Evolutionary conservation across 2,329 filamentous ascomycete genomes (phyloP), one percentile per base, ranked within the genome.

Genomic region (Nothophoma quercina): DNA sequence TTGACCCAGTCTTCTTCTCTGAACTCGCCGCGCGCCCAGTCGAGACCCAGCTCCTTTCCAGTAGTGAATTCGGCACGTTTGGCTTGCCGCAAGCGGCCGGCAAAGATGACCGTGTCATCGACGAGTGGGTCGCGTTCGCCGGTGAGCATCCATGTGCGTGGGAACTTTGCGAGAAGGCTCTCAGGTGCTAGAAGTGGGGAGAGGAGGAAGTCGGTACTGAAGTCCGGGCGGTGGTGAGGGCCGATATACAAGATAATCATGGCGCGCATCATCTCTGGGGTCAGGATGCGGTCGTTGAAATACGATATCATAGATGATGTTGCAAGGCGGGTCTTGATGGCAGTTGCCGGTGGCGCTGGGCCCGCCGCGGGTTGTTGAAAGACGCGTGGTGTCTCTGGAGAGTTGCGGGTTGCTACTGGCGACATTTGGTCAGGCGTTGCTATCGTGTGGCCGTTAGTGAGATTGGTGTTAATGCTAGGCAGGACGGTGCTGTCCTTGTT

Each of bases 241-340:
- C 95, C 95, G 48, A 99, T 90, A 72, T 99, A 99, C 4, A 99
- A 81, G 60, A 99, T 96, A 60, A 99, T 96, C 93, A 99, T 98
- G 58, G 93, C 91, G 25, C 95, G 89, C 89, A 98, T 97, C 91
- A 98, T 96, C 75, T 99, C 95, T 0, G 95, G 93, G 0, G 91
- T 93, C 12, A 99, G 82, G 22, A 99, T 90, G 22, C 95, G 88
- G 73, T 99, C 95, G 72, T 96, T 95, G 74, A 97, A 96, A 76
- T 98, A 98, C 0, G 93, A 97, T 28, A 99, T 96, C 86, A 96
- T 96, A n/a, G 88, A 93, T 0, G 91, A 93, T 71, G 93, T 96
- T 13, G 93, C 93, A 8, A 99, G 83, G n/a, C 93, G 86, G 1
- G 95, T 98, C 62, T 85, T 87, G 56, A 96, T 79, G 6, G 80